Percentiles rank a stretch among this genome's conserved stretches.
Evolutionary conservation across 345 rosid species (phyloP).

Genomic region (Salix purpurea): DNA sequence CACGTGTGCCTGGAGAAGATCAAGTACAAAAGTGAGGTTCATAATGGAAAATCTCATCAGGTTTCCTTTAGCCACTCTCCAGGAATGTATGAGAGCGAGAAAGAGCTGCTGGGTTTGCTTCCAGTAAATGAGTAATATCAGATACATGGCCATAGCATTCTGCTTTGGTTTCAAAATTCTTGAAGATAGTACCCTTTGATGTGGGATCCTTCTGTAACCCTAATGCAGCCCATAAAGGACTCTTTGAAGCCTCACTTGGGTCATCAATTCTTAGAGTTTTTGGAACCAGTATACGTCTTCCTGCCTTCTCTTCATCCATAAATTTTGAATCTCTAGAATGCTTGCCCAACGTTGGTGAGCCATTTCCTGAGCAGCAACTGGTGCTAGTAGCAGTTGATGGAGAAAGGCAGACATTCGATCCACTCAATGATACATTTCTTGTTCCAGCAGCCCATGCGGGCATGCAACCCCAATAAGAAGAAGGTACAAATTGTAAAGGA

Average conservation of each 20-base stretch:
- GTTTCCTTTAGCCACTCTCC: conserved; percentile 43
- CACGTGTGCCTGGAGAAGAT: background rate
- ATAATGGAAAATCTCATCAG: background rate
- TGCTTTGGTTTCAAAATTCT: conserved; percentile 27
- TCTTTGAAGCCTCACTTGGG: conserved; percentile 67
- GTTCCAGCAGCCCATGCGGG: conserved; percentile 45
- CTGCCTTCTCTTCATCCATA: conserved; percentile 38
- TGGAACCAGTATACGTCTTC: conserved; percentile 52
- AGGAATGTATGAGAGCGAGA: conserved; percentile 55
- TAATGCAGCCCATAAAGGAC: conserved; percentile 70
- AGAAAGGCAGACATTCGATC: conserved; percentile 40
- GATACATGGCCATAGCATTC: conserved; percentile 24
- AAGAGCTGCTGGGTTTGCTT: conserved; percentile 66
- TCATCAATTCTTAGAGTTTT: conserved; percentile 73
- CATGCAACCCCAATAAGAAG: conserved; percentile 54
- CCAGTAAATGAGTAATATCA: conserved; percentile 38
- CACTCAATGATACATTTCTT: conserved; percentile 11
- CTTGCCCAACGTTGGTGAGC: conserved; percentile 57
- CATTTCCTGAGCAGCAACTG: conserved; percentile 38
- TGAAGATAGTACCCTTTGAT: conserved; percentile 29
- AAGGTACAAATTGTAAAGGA: conserved; percentile 60
- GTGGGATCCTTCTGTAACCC: conserved; percentile 44
- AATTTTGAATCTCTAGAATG: conserved; percentile 55
- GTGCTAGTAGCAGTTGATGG: conserved; percentile 43
- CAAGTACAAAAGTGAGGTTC: background rate